Base-by-base conservation (phyloP, 176 grass and related monocot species). In the Triticum turgidum region DNA sequence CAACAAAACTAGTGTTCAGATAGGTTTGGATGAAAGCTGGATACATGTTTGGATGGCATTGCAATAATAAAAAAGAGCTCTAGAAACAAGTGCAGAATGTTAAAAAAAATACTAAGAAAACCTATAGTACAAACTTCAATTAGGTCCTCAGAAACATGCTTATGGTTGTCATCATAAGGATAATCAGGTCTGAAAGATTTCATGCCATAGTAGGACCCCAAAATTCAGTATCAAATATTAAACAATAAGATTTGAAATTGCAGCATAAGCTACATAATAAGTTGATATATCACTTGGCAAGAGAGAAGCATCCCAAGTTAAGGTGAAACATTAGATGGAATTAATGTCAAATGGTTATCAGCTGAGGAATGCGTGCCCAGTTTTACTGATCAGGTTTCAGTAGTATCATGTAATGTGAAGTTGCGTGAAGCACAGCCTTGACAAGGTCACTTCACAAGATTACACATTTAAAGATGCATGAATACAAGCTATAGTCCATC, bases 171-270 rank as follows among this genome's bases (percentile, higher is more conserved):
- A 81, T 88, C 51, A 88, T 18, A 75, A 76, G 21, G 66, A 83
- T 73, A 73, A 49, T 81, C 76, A 81, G 69, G 89, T 76, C 85
- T 84, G 76, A 76, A 84, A 80, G 68, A 84, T 91, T 73, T 8
- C 18, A 91, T 91, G 85, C 54, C 76, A 80, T 84, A 37, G 84
- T 32, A 38, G 27, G 74, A 83, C 33, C 14, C 38, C 52, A 15
- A 12, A 83, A 67, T 32, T 66, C 24, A 66, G 79, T 73, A 15
- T 5, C 6, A 61, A 32, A 15, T 18, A 74, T 25, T n/a, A 49
- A 75, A 75, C 24, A 73, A 25, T 25, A 30, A 2, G 13, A 86
- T n/a, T 2, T 13, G 44, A 0, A 49, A 73, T 74, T 34, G 1
- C 8, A 27, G 15, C 11, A 39, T 1, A 52, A 10, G 45, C 18